Conservation (phyloP, 139 green algal genomes). For the Mesotaenium endlicherianum region DNA sequence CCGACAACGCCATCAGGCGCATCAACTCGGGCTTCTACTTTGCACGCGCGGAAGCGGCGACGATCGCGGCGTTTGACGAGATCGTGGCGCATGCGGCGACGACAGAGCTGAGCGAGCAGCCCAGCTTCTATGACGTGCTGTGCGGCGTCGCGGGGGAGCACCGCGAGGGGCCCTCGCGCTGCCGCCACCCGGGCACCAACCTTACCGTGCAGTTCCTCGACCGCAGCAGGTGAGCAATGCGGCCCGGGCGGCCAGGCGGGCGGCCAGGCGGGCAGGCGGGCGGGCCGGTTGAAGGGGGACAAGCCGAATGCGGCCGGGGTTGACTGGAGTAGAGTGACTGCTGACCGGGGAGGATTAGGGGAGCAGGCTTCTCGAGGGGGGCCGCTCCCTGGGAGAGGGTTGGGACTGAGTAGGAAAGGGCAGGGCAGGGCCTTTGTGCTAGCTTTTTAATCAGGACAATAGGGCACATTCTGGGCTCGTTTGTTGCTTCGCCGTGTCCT, state of each 20-base stretch:
- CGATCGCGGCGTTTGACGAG: conserved; percentile 14
- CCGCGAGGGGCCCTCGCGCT: background rate
- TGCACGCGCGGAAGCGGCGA: conserved; percentile 17
- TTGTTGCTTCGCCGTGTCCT: no score
- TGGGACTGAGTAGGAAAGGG: no score
- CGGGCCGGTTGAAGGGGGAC: no score
- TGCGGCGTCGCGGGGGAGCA: conserved; percentile 20
- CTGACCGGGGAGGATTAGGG: no score
- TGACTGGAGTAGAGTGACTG: no score
- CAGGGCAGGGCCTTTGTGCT: no score
- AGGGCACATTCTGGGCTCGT: no score
- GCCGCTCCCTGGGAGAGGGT: no score
- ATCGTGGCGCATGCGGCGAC: conserved; percentile 41
- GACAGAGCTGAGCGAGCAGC: conserved; percentile 28
- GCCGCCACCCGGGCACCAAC: background rate
- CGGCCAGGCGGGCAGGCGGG: no score
- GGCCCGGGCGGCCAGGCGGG: background rate
- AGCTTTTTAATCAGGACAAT: no score
- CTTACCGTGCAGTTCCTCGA: conserved; percentile 21
- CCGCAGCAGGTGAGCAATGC: background rate
- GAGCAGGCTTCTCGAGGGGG: no score
- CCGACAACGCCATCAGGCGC: conserved; percentile 12
- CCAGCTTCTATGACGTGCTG: conserved; percentile 46
- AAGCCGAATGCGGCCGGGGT: no score
- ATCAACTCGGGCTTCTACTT: conserved; percentile 52